A percentile compares a stretch with the other conserved stretches of the same genome.
phyloP scores from a whole-genome alignment of 148 eudicot genomes.

The Arctostaphylos glauca region DNA sequence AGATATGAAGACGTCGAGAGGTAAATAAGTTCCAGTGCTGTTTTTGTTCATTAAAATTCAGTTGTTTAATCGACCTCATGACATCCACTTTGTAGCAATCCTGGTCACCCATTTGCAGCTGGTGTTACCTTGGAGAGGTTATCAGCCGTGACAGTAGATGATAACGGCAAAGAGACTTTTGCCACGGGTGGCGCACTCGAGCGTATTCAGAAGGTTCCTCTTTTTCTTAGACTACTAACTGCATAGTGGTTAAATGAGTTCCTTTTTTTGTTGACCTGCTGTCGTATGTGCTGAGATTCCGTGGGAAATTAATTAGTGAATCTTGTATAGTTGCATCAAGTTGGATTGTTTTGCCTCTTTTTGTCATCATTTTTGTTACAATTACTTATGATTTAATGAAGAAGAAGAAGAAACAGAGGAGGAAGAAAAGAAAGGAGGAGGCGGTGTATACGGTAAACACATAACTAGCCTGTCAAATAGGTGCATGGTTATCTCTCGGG shows the following conservation, averaged over 20 bases:
- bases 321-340: background rate
- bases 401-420: background rate
- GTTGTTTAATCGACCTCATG: constrained; percentile 20
- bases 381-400: background rate
- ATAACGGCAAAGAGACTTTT: constrained; percentile 84
- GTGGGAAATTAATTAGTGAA: background rate
- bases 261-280: background rate
- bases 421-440: background rate
- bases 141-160: constrained; percentile 90
- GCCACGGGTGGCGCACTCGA: constrained; percentile 86
- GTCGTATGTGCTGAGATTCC: background rate
- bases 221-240: background rate
- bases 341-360: constrained; percentile 9
- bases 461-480: too few relatives aligned
- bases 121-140: constrained; percentile 87
- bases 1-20: constrained; percentile 98
- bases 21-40: constrained; percentile 31
- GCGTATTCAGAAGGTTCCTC: constrained; percentile 74
- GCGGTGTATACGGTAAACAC: background rate
- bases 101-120: constrained; percentile 91
- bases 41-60: constrained; percentile 4
- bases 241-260: background rate
- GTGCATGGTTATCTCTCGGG: too few relatives aligned
- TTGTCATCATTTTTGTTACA: background rate
- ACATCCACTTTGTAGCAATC: constrained; percentile 54